Evolutionary conservation across 2,329 filamentous ascomycete genomes (phyloP).

Genomic region (Podosphaera xanthii): DNA sequence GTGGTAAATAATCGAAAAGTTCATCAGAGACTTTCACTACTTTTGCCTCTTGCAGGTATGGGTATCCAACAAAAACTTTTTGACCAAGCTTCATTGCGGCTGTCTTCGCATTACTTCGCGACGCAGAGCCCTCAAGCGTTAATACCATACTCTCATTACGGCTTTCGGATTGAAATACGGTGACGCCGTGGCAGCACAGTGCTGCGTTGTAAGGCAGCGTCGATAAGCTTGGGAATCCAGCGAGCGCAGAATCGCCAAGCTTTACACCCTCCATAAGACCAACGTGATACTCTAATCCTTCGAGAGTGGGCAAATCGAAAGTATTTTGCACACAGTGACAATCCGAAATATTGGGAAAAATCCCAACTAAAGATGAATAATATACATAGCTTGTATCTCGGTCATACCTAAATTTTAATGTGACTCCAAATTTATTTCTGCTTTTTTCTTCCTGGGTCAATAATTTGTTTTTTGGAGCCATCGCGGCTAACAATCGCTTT

Average conservation of each 20-base stretch:
- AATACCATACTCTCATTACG: slow-evolving; percentile 92
- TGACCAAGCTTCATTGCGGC: slow-evolving; percentile 66
- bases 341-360: slow-evolving; percentile 71
- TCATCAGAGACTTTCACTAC: slow-evolving; percentile 79
- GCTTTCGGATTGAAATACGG: slow-evolving; percentile 87
- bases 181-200: slow-evolving; percentile 72
- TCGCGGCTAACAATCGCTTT: slow-evolving; percentile 58
- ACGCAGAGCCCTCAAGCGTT: slow-evolving; percentile 54
- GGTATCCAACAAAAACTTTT: slow-evolving; percentile 77
- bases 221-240: slow-evolving; percentile 79
- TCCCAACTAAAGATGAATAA: slow-evolving; percentile 64
- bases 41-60: slow-evolving; percentile 85
- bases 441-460: slow-evolving; percentile 58
- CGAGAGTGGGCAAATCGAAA: slow-evolving; percentile 80
- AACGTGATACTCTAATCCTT: slow-evolving; percentile 66
- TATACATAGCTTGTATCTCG: slow-evolving; percentile 59
- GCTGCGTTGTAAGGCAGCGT: slow-evolving; percentile 64
- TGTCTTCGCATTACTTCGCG: slow-evolving; percentile 42
- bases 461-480: slow-evolving; percentile 60
- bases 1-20: slow-evolving; percentile 65
- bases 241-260: slow-evolving; percentile 60
- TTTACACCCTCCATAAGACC: slow-evolving; percentile 70
- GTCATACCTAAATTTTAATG: slow-evolving; percentile 79
- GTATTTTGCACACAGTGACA: slow-evolving; percentile 92
- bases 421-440: slow-evolving; percentile 77